Evolutionary conservation across 140 eudicot genomes (phyloP), one percentile per base, ranked within the genome.

Genomic region (Artemisia princeps): DNA sequence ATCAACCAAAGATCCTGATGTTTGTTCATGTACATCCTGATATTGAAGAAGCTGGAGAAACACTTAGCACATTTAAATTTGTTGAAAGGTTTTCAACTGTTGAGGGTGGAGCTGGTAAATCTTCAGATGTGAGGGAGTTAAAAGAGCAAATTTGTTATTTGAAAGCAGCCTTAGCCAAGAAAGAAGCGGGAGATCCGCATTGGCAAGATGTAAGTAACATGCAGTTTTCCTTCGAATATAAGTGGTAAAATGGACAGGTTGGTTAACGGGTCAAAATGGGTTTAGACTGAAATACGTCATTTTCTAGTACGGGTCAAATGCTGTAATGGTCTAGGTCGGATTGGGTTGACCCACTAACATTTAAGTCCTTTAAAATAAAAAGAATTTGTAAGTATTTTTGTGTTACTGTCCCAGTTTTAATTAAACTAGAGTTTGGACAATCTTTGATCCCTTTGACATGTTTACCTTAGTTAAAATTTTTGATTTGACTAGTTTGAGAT

Each of bases 1-100:
- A 86, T 30, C 95, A 88, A 78, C 86, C 96, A 40, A 88, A 88
- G 84, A 88, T 91, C 28, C 74, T 88, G 20, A 86, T 88, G 84
- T 88, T 88, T 71, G 86, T 88, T 71, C 96, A 86, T 70, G 84
- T 88, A 63, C 84, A 84, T 71, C 96, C 96, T 2, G 88, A 83
- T 78, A 51, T 64, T 14, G 83, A 79, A 48, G 86, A 90, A 20
- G 76, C 84, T 10, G 80, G 85, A 62, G 96, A 88, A 75, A 88
- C 96, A 44, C 44, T 86, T 12, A 75, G 75, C 72, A 88, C 96
- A 19, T 90, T 86, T 68, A 88, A 88, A 83, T 88, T 83, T 75
- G 89, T 86, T 64, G 96, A 88, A 71, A 85, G 96, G 24, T 88
- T 88, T 77, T 88, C 96, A 1, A 74, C 83, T 10, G 77, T 86